Percentiles rank a stretch among this genome's conserved stretches.
Evolutionary conservation across 768 basidiomycete genomes (phyloP).

Genomic region (Auriscalpium vulgare): DNA sequence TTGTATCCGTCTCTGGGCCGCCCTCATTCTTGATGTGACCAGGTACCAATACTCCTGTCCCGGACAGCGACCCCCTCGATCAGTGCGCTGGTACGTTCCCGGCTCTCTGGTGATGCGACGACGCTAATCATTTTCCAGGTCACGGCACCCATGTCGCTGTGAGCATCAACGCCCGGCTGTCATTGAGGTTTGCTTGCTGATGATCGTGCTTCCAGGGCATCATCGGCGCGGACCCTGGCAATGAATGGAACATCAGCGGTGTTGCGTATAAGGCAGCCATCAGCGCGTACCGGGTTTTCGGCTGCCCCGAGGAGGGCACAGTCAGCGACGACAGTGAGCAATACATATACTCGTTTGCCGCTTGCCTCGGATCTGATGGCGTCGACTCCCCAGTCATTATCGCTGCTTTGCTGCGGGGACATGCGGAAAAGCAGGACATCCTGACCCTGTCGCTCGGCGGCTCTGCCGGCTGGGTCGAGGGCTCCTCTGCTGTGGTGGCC

Average conservation of each 20-base stretch:
- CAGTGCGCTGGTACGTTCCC: conserved; percentile 33
- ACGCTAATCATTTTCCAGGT: background rate
- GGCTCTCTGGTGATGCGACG: background rate
- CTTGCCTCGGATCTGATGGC: conserved; percentile 16
- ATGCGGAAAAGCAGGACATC: conserved; percentile 49
- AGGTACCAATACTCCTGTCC: conserved; percentile 27
- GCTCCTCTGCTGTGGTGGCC: conserved; percentile 44
- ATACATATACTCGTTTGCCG: background rate
- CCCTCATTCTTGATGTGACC: too few relatives aligned
- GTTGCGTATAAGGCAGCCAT: conserved; percentile 57
- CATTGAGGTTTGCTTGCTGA: too few relatives aligned
- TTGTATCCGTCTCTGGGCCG: too few relatives aligned
- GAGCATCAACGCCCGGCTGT: background rate
- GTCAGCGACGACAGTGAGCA: conserved; percentile 44
- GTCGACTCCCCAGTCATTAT: conserved; percentile 28
- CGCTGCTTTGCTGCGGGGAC: conserved; percentile 43
- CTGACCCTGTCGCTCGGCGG: conserved; percentile 62
- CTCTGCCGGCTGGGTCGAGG: conserved; percentile 55
- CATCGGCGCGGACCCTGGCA: conserved; percentile 52
- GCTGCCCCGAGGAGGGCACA: conserved; percentile 36
- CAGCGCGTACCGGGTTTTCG: conserved; percentile 50
- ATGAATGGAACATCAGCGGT: conserved; percentile 59
- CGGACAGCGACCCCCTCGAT: conserved; percentile 45
- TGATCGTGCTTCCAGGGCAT: conserved; percentile 38
- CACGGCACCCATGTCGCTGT: background rate